Conservation (phyloP, 805 yeast species). For the Wickerhamomyces subpelliculosus region DNA sequence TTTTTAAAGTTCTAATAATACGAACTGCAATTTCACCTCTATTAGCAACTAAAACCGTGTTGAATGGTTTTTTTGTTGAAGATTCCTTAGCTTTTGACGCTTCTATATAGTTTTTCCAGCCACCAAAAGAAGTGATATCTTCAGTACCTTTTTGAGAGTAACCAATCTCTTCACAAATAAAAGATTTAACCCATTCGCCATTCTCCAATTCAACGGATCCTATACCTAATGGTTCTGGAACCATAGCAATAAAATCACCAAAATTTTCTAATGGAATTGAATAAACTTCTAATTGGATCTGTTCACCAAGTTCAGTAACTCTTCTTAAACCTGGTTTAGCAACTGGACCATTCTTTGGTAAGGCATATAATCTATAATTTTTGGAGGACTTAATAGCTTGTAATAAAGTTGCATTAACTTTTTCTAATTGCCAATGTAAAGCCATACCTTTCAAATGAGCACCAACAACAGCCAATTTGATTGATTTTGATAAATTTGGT, state of each 20-base stretch:
- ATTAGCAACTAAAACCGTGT: constrained; percentile 87
- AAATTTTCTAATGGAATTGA: constrained; percentile 71
- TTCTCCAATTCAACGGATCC: constrained; percentile 80
- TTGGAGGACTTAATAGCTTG: constrained; percentile 62
- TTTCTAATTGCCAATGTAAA: constrained; percentile 88
- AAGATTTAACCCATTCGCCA: constrained; percentile 86
- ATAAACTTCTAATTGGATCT: constrained; percentile 75
- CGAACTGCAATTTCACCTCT: constrained; percentile 98
- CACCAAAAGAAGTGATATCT: constrained; percentile 84
- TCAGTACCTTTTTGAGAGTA: constrained; percentile 62
- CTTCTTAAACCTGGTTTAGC: constrained; percentile 87
- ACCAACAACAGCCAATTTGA: constrained; percentile 86
- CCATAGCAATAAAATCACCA: constrained; percentile 81
- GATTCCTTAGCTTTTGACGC: constrained; percentile 24
- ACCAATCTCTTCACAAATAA: constrained; percentile 90
- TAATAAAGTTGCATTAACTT: constrained; percentile 69
- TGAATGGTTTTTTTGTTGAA: constrained; percentile 51
- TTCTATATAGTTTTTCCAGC: constrained; percentile 68
- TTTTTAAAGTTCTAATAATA: constrained; percentile 81
- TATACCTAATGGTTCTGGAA: constrained; percentile 92
- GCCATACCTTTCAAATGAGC: constrained; percentile 89
- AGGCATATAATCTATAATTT: constrained; percentile 71
- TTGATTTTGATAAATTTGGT: constrained; percentile 30
- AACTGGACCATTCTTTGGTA: constrained; percentile 75
- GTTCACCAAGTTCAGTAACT: constrained; percentile 38